Evolutionary conservation across 129 eudicot genomes (phyloP).

Genomic region (Pseudognaphalium luteoalbum): DNA sequence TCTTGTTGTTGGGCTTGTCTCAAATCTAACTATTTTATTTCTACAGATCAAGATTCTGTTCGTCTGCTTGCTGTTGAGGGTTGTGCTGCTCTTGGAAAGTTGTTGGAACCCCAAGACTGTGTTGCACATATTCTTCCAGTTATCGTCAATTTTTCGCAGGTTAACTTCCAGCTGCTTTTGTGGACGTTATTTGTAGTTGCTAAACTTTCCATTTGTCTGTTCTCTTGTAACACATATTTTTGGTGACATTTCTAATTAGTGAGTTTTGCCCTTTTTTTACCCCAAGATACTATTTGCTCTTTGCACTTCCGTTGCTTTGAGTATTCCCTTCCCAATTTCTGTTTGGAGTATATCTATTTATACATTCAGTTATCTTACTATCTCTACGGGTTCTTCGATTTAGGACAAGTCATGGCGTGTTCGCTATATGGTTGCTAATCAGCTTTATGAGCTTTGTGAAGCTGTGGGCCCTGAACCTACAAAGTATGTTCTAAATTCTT

Average conservation of each 20-base stretch:
- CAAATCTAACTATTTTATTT: background rate
- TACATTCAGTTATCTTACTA: slow-evolving; percentile 9
- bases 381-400: slow-evolving; percentile 6
- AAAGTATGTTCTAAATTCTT: slow-evolving; percentile 36
- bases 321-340: background rate
- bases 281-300: too few species aligned
- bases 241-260: too few species aligned
- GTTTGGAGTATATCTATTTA: background rate
- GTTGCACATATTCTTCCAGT: slow-evolving; percentile 97
- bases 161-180: slow-evolving; percentile 20
- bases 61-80: slow-evolving; percentile 99
- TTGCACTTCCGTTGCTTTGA: background rate
- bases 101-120: slow-evolving; percentile 97
- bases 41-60: slow-evolving; percentile 95
- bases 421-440: slow-evolving; percentile 86
- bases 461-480: slow-evolving; percentile 85
- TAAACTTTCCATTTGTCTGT: background rate
- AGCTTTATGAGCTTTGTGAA: slow-evolving; percentile 79
- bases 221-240: too few species aligned
- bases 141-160: slow-evolving; percentile 96
- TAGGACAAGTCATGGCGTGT: slow-evolving; percentile 95
- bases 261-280: too few species aligned
- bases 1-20: background rate
- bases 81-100: slow-evolving; percentile 99
- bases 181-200: background rate